These are phyloP conservation scores for Angophora floribunda DNA, from an alignment of 345 rosid genomes.

Conservation along the genomic window DNA sequence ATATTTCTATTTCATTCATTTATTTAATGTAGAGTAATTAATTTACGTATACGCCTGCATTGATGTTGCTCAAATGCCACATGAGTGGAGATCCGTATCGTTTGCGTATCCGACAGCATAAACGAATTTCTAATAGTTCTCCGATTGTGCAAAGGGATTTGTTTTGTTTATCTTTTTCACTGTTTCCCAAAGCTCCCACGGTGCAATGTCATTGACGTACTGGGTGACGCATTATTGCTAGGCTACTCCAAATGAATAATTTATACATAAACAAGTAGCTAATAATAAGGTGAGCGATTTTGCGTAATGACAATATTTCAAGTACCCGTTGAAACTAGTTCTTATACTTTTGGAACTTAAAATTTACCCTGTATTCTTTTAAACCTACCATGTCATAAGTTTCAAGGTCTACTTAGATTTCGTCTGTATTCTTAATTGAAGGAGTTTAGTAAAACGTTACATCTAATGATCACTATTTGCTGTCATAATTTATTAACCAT, in stretches of 20 bases:
- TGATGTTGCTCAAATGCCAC: background rate
- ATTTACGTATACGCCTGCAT: background rate
- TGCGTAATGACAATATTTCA: too few relatives aligned
- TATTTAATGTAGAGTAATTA: background rate
- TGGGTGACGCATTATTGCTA: background rate
- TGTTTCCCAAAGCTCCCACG: background rate
- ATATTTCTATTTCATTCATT: background rate
- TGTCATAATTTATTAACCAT: too few relatives aligned
- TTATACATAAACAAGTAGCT: background rate
- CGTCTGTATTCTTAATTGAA: background rate
- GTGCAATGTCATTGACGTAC: background rate
- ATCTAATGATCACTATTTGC: too few relatives aligned
- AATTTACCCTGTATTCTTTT: fast-evolving
- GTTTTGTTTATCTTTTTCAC: background rate
- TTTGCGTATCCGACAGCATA: background rate
- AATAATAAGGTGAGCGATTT: background rate
- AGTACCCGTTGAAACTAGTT: background rate
- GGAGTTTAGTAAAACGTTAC: too few relatives aligned
- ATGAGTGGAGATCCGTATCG: background rate
- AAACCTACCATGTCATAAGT: fast-evolving
- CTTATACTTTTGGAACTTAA: fast-evolving
- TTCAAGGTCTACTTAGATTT: too few relatives aligned
- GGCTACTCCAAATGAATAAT: background rate
- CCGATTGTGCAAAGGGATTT: background rate
- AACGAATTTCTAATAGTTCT: background rate